phyloP scores from a whole-genome alignment of 495 filamentous ascomycete species.

The Aspergillus hancockii region DNA sequence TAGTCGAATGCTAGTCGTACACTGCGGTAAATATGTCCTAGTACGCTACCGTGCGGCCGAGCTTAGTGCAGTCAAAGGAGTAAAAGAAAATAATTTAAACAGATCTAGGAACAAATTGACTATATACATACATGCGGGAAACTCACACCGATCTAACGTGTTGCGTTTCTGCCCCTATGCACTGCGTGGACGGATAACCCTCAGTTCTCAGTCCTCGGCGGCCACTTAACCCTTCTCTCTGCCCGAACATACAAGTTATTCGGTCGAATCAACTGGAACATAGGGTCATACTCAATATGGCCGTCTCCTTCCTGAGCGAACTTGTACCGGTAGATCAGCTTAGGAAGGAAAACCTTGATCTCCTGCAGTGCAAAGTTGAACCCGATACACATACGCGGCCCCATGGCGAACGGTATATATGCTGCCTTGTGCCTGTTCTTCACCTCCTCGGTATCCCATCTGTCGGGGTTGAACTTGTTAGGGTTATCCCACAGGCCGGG shows the following conservation, averaged over 20 bases:
- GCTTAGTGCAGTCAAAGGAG: too few relatives aligned
- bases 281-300: conserved; percentile 56
- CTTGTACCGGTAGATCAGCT: conserved; percentile 55
- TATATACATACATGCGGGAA: too few relatives aligned
- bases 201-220: conserved; percentile 18
- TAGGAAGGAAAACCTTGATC: conserved; percentile 50
- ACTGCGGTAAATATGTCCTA: too few relatives aligned
- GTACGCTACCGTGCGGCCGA: too few relatives aligned
- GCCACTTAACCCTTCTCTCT: conserved; percentile 48
- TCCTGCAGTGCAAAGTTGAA: conserved; percentile 61
- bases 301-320: conserved; percentile 44
- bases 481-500: conserved; percentile 54
- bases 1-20: too few relatives aligned
- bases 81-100: too few relatives aligned
- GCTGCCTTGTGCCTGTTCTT: conserved; percentile 43
- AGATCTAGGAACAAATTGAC: too few relatives aligned
- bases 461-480: conserved; percentile 50
- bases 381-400: conserved; percentile 53
- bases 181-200: too few relatives aligned
- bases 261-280: conserved; percentile 57
- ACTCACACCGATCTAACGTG: too few relatives aligned
- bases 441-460: conserved; percentile 54
- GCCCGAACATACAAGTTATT: conserved; percentile 55
- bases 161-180: too few relatives aligned
- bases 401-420: conserved; percentile 56